Evolutionary conservation across 768 basidiomycete species (phyloP), one percentile per base, ranked within the genome.

Genomic region (Phlebiopsis gigantea): DNA sequence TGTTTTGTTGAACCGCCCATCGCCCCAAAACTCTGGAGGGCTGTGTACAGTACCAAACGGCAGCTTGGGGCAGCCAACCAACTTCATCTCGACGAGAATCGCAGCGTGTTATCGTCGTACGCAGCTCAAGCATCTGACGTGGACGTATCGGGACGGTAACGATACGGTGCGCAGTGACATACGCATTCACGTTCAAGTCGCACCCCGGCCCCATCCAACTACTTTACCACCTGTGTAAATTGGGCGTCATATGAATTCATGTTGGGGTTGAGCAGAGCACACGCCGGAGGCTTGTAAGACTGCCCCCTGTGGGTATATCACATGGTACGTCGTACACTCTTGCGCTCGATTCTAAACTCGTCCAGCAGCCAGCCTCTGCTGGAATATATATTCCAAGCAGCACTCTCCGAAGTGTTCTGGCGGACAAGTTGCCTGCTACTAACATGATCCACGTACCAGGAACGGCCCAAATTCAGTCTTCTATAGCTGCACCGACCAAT

Each of bases 401-500:
- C n/a, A n/a, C n/a, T n/a, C n/a, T n/a, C n/a, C n/a, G n/a, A n/a
- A n/a, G n/a, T n/a, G n/a, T n/a, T n/a, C n/a, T n/a, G n/a, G n/a
- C n/a, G n/a, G n/a, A n/a, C n/a, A n/a, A n/a, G n/a, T n/a, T n/a
- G n/a, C n/a, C n/a, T n/a, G n/a, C 17, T 17, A 29, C 29, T 15
- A 30, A 9, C 47, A 48, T 48, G 47, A 26, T 54, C 26, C 25
- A 25, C 28, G 12, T 54, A 4, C 41, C 39, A 3, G 26, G 39
- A 5, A 25, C 53, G 5, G 43, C 29, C 31, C 17, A 15, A 15
- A 10, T 54, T 9, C 53, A 53, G 25, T 58, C 57, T 1, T 53
- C 57, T 24, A 53, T 58, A n/a, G 19, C 57, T 5, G 31, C 55
- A 10, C 46, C 55, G 15, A 34, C 55, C 7, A 22, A 7, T 2